Conservation (phyloP, 805 yeast species). For the Lipomyces chichibuensis region DNA sequence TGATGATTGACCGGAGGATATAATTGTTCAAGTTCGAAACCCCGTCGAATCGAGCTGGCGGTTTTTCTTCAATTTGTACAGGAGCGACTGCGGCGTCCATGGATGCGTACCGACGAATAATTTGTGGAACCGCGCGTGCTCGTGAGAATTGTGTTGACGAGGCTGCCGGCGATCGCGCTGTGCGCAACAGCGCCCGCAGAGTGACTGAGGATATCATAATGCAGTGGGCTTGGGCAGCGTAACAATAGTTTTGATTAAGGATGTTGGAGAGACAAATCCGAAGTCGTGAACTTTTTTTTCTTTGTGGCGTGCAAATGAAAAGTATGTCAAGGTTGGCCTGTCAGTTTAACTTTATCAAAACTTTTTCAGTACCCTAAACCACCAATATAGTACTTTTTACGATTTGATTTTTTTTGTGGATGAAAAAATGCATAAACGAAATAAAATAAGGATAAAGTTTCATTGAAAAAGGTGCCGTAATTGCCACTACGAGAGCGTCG, state of each 20-base stretch:
- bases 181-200: background rate
- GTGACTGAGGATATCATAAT: background rate
- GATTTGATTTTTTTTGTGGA: background rate
- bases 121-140: background rate
- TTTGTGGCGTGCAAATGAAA: background rate
- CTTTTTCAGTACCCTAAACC: background rate
- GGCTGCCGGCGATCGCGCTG: background rate
- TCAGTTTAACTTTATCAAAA: background rate
- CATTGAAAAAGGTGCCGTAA: too few species aligned
- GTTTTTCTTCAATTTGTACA: background rate
- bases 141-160: background rate
- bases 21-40: slow-evolving; percentile 4
- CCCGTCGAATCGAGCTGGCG: background rate
- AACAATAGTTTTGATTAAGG: background rate
- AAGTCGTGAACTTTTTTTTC: background rate
- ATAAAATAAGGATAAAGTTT: too few species aligned
- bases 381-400: background rate
- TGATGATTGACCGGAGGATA: background rate
- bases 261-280: background rate
- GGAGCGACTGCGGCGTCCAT: background rate
- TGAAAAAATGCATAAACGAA: too few species aligned
- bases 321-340: background rate
- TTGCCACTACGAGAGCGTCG: too few species aligned
- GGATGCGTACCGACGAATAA: background rate
- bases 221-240: background rate